Evolutionary conservation across 768 basidiomycete species (phyloP), one percentile per base, ranked within the genome.

Genomic region (Calocera cornea): DNA sequence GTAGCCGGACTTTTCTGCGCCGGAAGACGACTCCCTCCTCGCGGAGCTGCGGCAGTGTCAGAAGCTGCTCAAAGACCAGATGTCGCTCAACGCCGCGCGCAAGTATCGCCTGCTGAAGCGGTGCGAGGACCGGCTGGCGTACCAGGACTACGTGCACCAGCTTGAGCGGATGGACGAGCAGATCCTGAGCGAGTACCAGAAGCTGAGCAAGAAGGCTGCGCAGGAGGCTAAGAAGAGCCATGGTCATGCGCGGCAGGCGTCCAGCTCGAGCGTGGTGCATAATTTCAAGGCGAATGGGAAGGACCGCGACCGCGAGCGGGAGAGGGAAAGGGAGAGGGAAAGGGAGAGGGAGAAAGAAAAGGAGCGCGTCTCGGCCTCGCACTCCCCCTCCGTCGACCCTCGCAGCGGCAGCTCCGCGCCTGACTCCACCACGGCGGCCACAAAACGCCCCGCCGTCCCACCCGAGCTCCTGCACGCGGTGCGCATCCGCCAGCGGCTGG

Each of bases 1-100:
- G 29, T 69, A 90, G 88, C 87, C 88, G 60, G 86, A 91, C 74
- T 91, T 84, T 72, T 79, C 84, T 27, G 82, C 86, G 50, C 81
- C 88, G 69, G 83, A 89, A 65, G 88, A 94, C 40, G 97, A 99
- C 76, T 94, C 95, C 34, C 90, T 99, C 64, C 88, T 94, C 8
- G 86, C 90, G 1, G 89, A 92, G 0, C 83, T 99, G 0, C 88
- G 95, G 1, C 87, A 91, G 47, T 90, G 92, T 19, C 97, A 99
- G 75, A 79, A 82, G 16, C 86, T 92, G 70, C 82, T 99, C 3
- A 85, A 88, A 11, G 79, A 78, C 5, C 89, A 97, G 64, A 80
- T 89, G 1, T 83, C 86, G 10, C 82, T 86, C 68, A 99, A 99
- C 80, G 92, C 94, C 72, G 84, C 85, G 1, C 87, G 95, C 14